Percentiles rank a stretch among this genome's conserved stretches.
Evolutionary conservation across 2,329 filamentous ascomycete genomes (phyloP).

Genomic region (Emmonsiellopsis sp.): DNA sequence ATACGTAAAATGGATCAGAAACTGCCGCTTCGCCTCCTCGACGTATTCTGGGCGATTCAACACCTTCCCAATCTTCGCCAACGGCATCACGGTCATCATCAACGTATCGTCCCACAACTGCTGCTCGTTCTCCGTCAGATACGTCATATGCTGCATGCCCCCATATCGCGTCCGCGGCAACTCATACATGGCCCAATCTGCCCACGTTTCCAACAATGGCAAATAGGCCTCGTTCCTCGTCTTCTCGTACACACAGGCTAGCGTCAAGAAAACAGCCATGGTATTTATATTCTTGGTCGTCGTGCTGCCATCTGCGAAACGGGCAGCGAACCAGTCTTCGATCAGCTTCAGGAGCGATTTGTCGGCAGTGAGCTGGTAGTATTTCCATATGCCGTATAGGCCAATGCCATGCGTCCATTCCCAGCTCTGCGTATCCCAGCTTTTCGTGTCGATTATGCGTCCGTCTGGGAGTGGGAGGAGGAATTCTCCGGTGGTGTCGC

Average conservation of each 20-base stretch:
- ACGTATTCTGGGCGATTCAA: slow-evolving; percentile 63
- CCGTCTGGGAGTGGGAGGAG: slow-evolving; percentile 62
- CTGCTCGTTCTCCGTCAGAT: slow-evolving; percentile 58
- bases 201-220: slow-evolving; percentile 72
- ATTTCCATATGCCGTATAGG: slow-evolving; percentile 73
- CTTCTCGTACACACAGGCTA: slow-evolving; percentile 70
- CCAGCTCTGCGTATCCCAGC: slow-evolving; percentile 63
- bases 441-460: slow-evolving; percentile 72
- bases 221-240: slow-evolving; percentile 59
- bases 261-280: slow-evolving; percentile 67
- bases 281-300: slow-evolving; percentile 84
- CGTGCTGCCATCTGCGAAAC: slow-evolving; percentile 54
- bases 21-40: slow-evolving; percentile 68
- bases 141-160: slow-evolving; percentile 68
- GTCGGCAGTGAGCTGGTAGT: slow-evolving; percentile 63
- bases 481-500: slow-evolving; percentile 65
- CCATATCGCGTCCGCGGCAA: slow-evolving; percentile 61
- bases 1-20: slow-evolving; percentile 69
- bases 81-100: slow-evolving; percentile 77
- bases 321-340: slow-evolving; percentile 61
- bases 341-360: slow-evolving; percentile 54
- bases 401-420: slow-evolving; percentile 76
- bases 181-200: slow-evolving; percentile 72
- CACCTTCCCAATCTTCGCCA: slow-evolving; percentile 68
- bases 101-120: slow-evolving; percentile 79